These are phyloP conservation scores for Poa pratensis DNA, from an alignment of 176 grass and related monocot species.

Conservation along the genomic window DNA sequence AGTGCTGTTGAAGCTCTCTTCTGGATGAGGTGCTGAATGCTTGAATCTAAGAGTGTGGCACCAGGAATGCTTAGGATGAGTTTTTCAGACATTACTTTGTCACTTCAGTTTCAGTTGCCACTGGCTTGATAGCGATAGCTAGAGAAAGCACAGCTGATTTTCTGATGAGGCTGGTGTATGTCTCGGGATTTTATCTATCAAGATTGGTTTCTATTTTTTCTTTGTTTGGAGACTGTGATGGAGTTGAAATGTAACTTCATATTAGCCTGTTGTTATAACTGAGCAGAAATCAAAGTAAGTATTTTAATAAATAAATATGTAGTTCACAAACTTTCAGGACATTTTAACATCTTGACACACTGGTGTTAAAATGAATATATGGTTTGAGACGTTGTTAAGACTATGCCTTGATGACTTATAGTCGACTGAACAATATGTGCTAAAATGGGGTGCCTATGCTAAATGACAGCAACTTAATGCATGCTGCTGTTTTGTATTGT, in stretches of 20 bases:
- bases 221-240: neutral
- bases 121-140: neutral
- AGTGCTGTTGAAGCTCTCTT: neutral
- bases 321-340: neutral
- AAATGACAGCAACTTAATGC: neutral
- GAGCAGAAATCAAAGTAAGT: neutral
- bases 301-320: neutral
- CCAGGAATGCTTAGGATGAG: neutral
- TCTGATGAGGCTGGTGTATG: conserved; percentile 15
- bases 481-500: conserved; percentile 31
- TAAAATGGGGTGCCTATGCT: neutral
- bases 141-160: conserved; percentile 11
- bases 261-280: neutral
- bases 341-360: neutral
- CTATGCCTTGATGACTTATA: neutral
- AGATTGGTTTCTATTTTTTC: conserved; percentile 20
- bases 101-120: neutral
- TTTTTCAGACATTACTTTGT: too few species aligned
- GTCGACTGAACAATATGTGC: conserved; percentile 14
- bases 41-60: neutral
- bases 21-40: neutral
- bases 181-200: conserved; percentile 4
- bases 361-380: neutral
- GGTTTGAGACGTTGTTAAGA: neutral
- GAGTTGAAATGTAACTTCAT: neutral